Base-by-base conservation (phyloP, 768 basidiomycete genomes). In the Podaxis sp. region DNA sequence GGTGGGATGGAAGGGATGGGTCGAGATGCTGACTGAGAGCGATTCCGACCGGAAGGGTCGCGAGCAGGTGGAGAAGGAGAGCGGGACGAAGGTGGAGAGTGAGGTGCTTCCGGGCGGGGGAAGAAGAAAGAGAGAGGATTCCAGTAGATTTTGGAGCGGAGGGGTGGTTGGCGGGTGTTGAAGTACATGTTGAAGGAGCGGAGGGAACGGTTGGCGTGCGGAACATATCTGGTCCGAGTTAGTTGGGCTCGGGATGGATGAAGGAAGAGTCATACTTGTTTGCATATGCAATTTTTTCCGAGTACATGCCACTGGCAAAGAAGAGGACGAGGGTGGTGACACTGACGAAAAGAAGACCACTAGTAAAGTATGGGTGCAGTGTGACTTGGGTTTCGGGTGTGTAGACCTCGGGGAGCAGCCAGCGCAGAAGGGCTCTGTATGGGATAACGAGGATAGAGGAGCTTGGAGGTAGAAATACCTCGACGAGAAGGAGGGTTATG, bases 161-260 rank as follows among this genome's bases (percentile, higher is more conserved):
- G 74, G 0, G 93, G 85, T 1, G 87, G 88, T 65, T 86, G 85
- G 44, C 95, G 89, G 67, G 96, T 91, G 76, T 99, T 99, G 66
- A 99, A 82, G 68, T 93, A 92, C 88, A 99, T 95, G 73, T 99
- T 99, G 72, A 98, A 89, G 18, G 89, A 90, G 16, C 96, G 86
- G 13, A 99, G 79, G 0, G 95, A 87, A 50, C 88, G 85, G 73
- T 98, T 99, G 6, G 95, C 93, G 66, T 98, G 95, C 1, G 94
- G 94, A 27, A 98, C 92, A 69, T 98, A 99, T 76, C 96, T 98
- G 70, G 61, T 21, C n/a, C 21, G 13, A 35, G 10, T 48, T 21
- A 42, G 16, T 37, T 51, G 62, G 38, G 50, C 28, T 21, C n/a
- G 1, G 11, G n/a, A 35, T 48, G 14, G 18, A 52, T 23, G 21